Evolutionary conservation across 805 yeast genomes (phyloP).

Genomic region (Zygoascus ofunaensis): DNA sequence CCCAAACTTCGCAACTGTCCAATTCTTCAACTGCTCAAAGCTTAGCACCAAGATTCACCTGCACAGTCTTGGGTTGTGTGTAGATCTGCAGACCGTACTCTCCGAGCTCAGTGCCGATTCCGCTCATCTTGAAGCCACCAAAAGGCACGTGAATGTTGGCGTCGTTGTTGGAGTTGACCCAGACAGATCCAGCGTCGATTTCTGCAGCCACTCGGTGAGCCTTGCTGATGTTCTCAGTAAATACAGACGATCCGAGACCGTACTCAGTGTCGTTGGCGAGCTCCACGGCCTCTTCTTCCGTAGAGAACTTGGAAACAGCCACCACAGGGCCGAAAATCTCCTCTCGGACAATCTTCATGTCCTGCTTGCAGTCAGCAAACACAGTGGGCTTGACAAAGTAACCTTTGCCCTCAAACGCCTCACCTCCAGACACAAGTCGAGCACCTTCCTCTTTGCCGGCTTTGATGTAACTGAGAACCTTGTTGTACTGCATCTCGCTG

Average conservation of each 20-base stretch:
- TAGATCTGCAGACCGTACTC: slow-evolving; percentile 61
- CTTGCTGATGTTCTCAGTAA: slow-evolving; percentile 54
- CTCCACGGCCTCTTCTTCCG: slow-evolving; percentile 58
- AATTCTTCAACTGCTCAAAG: too few species aligned
- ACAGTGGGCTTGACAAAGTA: slow-evolving; percentile 68
- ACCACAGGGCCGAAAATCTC: slow-evolving; percentile 89
- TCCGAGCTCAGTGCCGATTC: slow-evolving; percentile 76
- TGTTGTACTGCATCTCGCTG: slow-evolving; percentile 63
- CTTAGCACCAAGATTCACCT: slow-evolving; percentile 10
- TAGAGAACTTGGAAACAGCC: slow-evolving; percentile 51
- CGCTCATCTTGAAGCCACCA: slow-evolving; percentile 74
- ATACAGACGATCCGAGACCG: slow-evolving; percentile 78
- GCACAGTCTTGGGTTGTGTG: slow-evolving; percentile 69
- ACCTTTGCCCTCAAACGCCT: slow-evolving; percentile 40
- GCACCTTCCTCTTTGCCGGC: slow-evolving; percentile 80
- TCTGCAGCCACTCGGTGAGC: slow-evolving; percentile 58
- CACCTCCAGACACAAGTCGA: slow-evolving; percentile 70
- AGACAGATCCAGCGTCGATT: slow-evolving; percentile 58
- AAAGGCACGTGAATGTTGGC: slow-evolving; percentile 61
- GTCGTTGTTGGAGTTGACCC: slow-evolving; percentile 62
- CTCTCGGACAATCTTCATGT: slow-evolving; percentile 60
- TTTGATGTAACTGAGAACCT: slow-evolving; percentile 64
- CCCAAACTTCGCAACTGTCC: too few species aligned
- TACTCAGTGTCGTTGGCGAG: slow-evolving; percentile 66
- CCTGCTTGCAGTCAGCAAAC: slow-evolving; percentile 58